phyloP scores from a whole-genome alignment of 345 rosid genomes.

The Crucihimalaya himalaica region DNA sequence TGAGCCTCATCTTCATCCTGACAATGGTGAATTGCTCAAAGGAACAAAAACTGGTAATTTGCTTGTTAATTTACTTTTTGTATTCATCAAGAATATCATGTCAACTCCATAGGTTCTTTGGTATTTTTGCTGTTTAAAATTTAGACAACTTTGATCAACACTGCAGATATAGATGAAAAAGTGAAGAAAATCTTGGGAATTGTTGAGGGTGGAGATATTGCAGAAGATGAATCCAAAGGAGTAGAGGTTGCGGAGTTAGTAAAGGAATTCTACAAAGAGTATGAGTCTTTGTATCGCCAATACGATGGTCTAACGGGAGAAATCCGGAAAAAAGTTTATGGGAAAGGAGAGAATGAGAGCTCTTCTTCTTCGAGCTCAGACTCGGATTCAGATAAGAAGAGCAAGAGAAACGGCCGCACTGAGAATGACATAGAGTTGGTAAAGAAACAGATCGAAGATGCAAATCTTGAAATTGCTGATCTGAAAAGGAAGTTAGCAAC shows the following conservation, averaged over 20 bases:
- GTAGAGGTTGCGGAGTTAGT: constrained; percentile 59
- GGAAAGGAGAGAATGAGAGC: constrained; percentile 51
- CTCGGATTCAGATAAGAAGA: constrained; percentile 55
- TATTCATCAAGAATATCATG: background rate
- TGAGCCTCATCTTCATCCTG: constrained; percentile 73
- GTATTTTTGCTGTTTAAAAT: constrained; percentile 13
- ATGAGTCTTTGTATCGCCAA: constrained; percentile 58
- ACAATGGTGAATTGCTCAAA: constrained; percentile 66
- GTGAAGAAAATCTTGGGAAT: constrained; percentile 68
- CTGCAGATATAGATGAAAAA: constrained; percentile 78
- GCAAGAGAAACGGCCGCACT: constrained; percentile 51
- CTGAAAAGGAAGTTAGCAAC: constrained; percentile 54
- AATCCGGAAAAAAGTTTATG: constrained; percentile 58
- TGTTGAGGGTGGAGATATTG: constrained; percentile 57
- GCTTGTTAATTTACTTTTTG: background rate
- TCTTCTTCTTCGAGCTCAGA: constrained; percentile 84
- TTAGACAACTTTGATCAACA: constrained; percentile 33
- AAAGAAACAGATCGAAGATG: constrained; percentile 62
- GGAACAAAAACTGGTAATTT: constrained; percentile 69
- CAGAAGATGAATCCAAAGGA: constrained; percentile 59
- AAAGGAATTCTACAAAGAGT: constrained; percentile 68
- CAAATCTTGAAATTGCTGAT: constrained; percentile 58
- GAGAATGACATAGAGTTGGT: constrained; percentile 47
- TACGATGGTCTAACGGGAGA: constrained; percentile 77
- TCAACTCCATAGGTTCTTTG: background rate